phyloP scores from a whole-genome alignment of 2,329 filamentous ascomycete genomes.

The Sporothrix luriei region DNA sequence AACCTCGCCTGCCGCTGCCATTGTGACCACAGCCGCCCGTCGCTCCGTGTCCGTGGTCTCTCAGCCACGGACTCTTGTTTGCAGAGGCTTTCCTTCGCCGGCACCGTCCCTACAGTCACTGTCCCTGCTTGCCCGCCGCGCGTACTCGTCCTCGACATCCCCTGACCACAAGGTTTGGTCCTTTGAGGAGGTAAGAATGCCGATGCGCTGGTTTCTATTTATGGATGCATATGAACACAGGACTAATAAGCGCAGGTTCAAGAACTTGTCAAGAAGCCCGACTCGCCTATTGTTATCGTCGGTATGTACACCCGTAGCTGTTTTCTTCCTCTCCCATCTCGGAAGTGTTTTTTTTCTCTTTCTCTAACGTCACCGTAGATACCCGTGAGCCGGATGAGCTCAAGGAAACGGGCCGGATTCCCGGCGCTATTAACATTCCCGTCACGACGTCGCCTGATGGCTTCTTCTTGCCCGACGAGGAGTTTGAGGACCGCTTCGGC shows the following conservation, averaged over 20 bases:
- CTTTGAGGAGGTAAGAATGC: conserved; percentile 49
- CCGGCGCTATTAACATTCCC: conserved; percentile 79
- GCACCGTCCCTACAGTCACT: neutral
- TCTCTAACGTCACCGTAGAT: conserved; percentile 49
- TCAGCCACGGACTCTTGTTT: neutral
- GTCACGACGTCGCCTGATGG: conserved; percentile 75
- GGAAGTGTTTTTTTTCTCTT: neutral
- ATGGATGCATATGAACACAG: too few relatives aligned
- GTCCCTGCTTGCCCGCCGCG: conserved; percentile 28
- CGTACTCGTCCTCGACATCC: conserved; percentile 40
- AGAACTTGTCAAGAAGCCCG: conserved; percentile 42
- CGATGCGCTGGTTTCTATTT: neutral
- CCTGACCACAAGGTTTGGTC: conserved; percentile 49
- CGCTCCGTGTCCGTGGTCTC: neutral
- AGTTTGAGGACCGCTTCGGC: conserved; percentile 82
- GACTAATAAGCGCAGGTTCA: conserved; percentile 44
- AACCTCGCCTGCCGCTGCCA: neutral
- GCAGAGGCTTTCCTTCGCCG: neutral
- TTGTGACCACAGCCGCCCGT: neutral
- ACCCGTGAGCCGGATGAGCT: conserved; percentile 74
- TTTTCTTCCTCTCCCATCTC: neutral
- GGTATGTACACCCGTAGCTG: conserved; percentile 44
- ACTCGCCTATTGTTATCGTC: conserved; percentile 49
- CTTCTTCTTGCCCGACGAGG: conserved; percentile 72
- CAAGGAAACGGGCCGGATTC: conserved; percentile 68